These are phyloP conservation scores for Kodamaea nitidulidarum DNA, from an alignment of 805 yeast species.

Conservation along the genomic window DNA sequence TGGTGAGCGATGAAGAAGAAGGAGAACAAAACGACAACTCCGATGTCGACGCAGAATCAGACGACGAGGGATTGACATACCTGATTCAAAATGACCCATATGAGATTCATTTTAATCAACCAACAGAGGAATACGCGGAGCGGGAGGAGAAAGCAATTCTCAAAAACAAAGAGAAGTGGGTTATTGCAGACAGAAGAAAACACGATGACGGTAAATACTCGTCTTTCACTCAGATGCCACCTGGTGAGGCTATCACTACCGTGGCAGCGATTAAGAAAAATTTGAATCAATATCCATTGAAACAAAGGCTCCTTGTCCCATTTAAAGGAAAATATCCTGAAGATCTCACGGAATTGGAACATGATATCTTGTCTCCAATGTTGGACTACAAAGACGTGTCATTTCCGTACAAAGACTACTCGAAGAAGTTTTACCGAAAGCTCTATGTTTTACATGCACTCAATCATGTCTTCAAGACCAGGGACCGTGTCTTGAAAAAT, in stretches of 20 bases:
- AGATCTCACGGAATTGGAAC: slow-evolving; percentile 37
- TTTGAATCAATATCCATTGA: slow-evolving; percentile 15
- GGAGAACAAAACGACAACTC: slow-evolving; percentile 22
- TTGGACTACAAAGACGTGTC: slow-evolving; percentile 70
- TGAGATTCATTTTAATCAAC: slow-evolving; percentile 65
- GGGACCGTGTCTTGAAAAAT: slow-evolving; percentile 80
- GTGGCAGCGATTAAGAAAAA: slow-evolving; percentile 4
- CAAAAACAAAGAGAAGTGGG: slow-evolving; percentile 27
- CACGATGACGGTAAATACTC: slow-evolving; percentile 23
- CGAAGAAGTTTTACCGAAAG: slow-evolving; percentile 54
- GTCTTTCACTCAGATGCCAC: slow-evolving; percentile 31
- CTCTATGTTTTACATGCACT: slow-evolving; percentile 67
- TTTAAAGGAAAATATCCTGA: slow-evolving; percentile 15
- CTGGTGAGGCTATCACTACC: slow-evolving; percentile 19
- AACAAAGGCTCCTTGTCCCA: slow-evolving; percentile 25
- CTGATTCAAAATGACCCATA: slow-evolving; percentile 61
- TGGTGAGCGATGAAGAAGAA: slow-evolving; percentile 16
- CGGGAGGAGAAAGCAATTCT: slow-evolving; percentile 19
- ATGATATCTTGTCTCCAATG: slow-evolving; percentile 56
- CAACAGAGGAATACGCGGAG: slow-evolving; percentile 36
- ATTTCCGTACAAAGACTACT: slow-evolving; percentile 50
- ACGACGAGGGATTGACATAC: slow-evolving; percentile 34
- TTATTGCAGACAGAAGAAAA: slow-evolving; percentile 15
- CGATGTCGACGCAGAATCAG: slow-evolving; percentile 17
- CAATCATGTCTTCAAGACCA: slow-evolving; percentile 81